Base-by-base conservation (phyloP, 2,329 filamentous ascomycete species). In the Annulohypoxylon truncatum region DNA sequence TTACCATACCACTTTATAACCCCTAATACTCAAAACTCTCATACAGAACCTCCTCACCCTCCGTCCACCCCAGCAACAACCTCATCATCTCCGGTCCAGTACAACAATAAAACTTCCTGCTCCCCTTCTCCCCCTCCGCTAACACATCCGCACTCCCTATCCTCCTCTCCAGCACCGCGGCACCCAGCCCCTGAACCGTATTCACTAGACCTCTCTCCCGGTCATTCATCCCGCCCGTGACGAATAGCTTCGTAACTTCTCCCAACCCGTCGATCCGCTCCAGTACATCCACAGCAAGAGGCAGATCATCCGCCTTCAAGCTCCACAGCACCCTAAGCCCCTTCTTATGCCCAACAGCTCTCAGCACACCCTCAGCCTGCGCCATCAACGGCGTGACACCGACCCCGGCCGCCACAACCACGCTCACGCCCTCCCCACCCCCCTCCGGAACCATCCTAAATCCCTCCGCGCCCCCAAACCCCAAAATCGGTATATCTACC, bases 321-420 rank as follows among this genome's bases (percentile, higher is more conserved):
- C 87, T 89, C 93, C 93, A 96, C 1, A 93, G 81, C 3, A 96
- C 75, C 24, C 73, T 79, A 35, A 96, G 75, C 2, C 76, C 74
- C 1, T 76, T 71, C 7, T 60, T 67, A 1, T 53, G 29, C 5
- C 55, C 24, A 15, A 33, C 3, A 4, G 80, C 67, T 62, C 82
- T 77, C 0, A 93, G 74, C 4, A 84, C 77, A 0, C 79, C 81
- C 0, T 74, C 73, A n/a, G 89, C 83, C 71, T 93, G 91, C 0
- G 89, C 88, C n/a, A 96, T 81, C 2, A 96, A 72, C 1, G 93
- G 93, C 26, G 93, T 97, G 66, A 96, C 92, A 0, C 93, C 93
- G 5, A 97, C 91, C 2, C 93, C 93, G 0, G 87, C 92, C 4
- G 92, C 92, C 2, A 96, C 78, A 69, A 94, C 96, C 0, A 88